Percentiles rank a stretch among this genome's conserved stretches.
Evolutionary conservation across 2,329 filamentous ascomycete species (phyloP).

Genomic region (Apiospora arundinis): DNA sequence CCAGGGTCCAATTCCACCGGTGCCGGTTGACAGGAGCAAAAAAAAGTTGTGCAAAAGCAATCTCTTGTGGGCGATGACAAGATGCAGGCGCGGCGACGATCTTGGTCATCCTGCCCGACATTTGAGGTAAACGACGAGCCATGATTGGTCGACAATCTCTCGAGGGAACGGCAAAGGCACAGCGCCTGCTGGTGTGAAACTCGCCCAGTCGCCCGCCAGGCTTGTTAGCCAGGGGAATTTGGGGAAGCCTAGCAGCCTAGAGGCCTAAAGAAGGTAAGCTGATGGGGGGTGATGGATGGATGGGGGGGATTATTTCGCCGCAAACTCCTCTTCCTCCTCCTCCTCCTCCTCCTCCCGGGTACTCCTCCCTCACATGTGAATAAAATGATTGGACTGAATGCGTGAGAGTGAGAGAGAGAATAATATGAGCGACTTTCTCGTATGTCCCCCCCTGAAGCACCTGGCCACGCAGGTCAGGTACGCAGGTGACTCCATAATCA

Average conservation of each 20-base stretch:
- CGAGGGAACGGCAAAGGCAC: constrained; percentile 17
- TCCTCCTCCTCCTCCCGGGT: neutral
- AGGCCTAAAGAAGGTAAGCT: neutral
- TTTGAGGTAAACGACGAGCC: neutral
- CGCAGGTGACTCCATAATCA: neutral
- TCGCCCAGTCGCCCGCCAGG: constrained; percentile 14
- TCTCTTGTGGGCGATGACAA: constrained; percentile 1
- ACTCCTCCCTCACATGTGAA: constrained; percentile 6
- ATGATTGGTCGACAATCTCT: constrained; percentile 23
- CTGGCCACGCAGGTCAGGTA: neutral
- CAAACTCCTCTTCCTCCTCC: neutral
- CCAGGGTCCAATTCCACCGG: constrained; percentile 12
- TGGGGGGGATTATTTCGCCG: neutral
- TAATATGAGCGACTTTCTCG: constrained; percentile 1
- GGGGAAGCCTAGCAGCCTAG: neutral
- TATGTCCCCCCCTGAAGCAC: neutral
- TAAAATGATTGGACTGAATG: neutral
- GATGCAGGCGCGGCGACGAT: constrained; percentile 16
- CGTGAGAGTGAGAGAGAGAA: neutral
- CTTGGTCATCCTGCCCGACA: constrained; percentile 8
- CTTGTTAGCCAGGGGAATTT: neutral
- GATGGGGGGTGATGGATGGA: constrained; percentile 15
- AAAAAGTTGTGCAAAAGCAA: neutral
- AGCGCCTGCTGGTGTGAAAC: constrained; percentile 28
- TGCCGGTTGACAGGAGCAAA: constrained; percentile 15